Conservation (phyloP, 2,329 filamentous ascomycete species). For the Hypoxylon sp. region DNA sequence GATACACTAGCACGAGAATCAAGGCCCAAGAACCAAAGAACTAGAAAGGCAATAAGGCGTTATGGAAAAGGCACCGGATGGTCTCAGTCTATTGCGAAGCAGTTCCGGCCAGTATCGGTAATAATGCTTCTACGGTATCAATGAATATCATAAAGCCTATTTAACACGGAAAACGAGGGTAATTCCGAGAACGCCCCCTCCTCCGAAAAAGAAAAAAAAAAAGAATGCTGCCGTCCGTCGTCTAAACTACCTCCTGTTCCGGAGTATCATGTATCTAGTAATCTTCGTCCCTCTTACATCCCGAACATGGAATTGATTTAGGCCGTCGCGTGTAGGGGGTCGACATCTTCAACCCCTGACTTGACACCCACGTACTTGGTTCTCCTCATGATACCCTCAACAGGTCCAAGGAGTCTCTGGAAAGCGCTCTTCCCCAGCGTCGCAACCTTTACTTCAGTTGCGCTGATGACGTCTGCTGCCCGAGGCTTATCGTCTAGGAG, state of each 20-base stretch:
- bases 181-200: slow-evolving; percentile 52
- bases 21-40: not conserved
- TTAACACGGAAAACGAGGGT: slow-evolving; percentile 47
- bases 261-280: slow-evolving; percentile 40
- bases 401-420: slow-evolving; percentile 90
- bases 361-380: slow-evolving; percentile 74
- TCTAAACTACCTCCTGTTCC: slow-evolving; percentile 33
- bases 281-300: slow-evolving; percentile 26
- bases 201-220: slow-evolving; percentile 13
- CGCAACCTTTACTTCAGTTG: slow-evolving; percentile 92
- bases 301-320: slow-evolving; percentile 37
- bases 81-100: slow-evolving; percentile 15
- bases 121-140: slow-evolving; percentile 46
- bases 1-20: not conserved
- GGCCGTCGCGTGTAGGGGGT: slow-evolving; percentile 69
- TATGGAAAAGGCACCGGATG: slow-evolving; percentile 7
- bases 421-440: slow-evolving; percentile 94
- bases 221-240: slow-evolving; percentile 40
- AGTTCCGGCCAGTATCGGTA: slow-evolving; percentile 17
- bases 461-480: slow-evolving; percentile 88
- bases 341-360: slow-evolving; percentile 76
- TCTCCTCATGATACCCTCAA: slow-evolving; percentile 94
- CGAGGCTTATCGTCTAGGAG: slow-evolving; percentile 93
- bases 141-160: slow-evolving; percentile 41
- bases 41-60: slow-evolving; percentile 35